These are phyloP conservation scores for Cicer pinnatifidum DNA, from an alignment of 306 rosid genomes.

Conservation along the genomic window DNA sequence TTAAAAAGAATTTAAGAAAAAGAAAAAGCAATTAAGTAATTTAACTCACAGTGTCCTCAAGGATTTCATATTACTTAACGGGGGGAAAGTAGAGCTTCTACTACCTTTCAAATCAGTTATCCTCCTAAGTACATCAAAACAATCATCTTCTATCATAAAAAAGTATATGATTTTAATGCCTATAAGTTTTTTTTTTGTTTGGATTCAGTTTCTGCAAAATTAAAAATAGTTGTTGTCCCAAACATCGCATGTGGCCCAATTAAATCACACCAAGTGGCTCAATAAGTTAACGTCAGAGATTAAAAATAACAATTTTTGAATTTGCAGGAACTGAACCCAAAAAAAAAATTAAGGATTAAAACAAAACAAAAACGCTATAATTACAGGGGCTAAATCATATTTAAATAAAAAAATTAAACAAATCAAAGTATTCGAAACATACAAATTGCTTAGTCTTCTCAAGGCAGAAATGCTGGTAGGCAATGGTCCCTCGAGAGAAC, in stretches of 20 bases:
- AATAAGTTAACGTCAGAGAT: no score
- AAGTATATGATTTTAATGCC: no score
- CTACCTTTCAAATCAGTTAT: constrained; percentile 72
- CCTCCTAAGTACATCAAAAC: constrained; percentile 67
- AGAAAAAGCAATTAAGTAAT: constrained; percentile 32
- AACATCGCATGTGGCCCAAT: no score
- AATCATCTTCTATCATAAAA: constrained; percentile 38
- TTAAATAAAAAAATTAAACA: background rate
- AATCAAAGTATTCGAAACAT: constrained; percentile 47
- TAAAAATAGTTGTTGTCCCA: no score
- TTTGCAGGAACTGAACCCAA: no score
- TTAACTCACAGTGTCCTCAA: constrained; percentile 81
- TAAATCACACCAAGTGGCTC: no score
- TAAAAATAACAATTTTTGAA: no score
- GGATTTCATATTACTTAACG: constrained; percentile 60
- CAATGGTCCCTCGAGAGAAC: constrained; percentile 82
- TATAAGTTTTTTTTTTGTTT: no score
- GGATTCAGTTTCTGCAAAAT: no score
- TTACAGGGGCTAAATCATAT: no score
- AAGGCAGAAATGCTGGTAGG: constrained; percentile 75
- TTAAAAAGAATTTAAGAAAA: constrained; percentile 39
- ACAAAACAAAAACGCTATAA: no score
- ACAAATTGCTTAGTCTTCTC: constrained; percentile 78
- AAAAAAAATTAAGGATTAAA: no score
- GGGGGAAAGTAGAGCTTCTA: constrained; percentile 62